Evolutionary conservation across 257 asterid species (phyloP), one percentile per base, ranked within the genome.

Genomic region (Solanum appendiculatum): DNA sequence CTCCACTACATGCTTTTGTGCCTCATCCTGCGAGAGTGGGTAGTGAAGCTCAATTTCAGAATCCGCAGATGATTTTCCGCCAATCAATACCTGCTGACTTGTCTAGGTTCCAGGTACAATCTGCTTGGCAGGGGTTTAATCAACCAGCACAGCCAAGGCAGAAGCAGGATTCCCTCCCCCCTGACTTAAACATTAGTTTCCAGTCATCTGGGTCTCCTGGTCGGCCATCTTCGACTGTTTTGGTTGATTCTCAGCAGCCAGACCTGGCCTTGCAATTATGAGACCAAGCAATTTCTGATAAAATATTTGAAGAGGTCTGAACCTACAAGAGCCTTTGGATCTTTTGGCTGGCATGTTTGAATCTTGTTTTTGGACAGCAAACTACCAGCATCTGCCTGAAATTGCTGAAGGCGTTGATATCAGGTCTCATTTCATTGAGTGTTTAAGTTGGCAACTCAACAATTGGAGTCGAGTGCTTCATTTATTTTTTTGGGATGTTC

Each of bases 231-330:
- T 91, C 98, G 0, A 91, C 94, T 27, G 94, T 92, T 66, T 81
- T 92, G 87, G 94, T 96, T 64, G 99, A 97, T 92, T 93, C 99
- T 63, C 98, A 95, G 93, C 99, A 96, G 89, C 99, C 99, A 29
- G 99, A 97, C 92, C 90, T 97, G 86, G 99, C 99, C 88, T 92
- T 95, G 89, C 99, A 97, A 86, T 98, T 97, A 86, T 96, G 91
- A 94, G 84, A 85, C 85, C 39, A 48, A 39, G 68, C 66, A 81
- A 18, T 31, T 80, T 48, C 66, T 3, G 39, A 81, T 20, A 29
- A 46, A 80, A 27, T 46, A 81, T 48, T 11, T 33, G 44, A 46
- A 18, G 9, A 48, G 25, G 85, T 18, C 29, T 31, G 68, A 48
- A 48, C 85, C 44, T 80, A 80, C 85, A 80, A 29, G 68, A 31